Evolutionary conservation across 306 rosid species (phyloP).

Genomic region (Corylus heterophylla): DNA sequence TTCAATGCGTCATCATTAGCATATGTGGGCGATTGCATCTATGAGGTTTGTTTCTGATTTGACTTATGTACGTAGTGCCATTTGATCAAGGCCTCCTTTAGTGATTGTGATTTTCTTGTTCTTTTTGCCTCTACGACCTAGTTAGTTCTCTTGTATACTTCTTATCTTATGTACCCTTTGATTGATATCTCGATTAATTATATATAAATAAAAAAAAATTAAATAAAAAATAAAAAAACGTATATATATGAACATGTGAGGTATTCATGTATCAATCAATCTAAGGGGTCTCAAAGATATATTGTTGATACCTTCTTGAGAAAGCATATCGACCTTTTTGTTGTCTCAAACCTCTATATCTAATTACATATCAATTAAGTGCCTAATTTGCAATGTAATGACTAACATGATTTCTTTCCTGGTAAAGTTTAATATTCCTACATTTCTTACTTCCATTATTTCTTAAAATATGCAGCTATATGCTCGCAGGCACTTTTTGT

Average conservation of each 20-base stretch:
- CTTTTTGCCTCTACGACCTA: no score
- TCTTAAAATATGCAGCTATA: constrained; percentile 67
- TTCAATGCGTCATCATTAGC: constrained; percentile 82
- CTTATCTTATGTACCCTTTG: no score
- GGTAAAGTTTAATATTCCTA: constrained; percentile 11
- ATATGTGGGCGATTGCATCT: constrained; percentile 80
- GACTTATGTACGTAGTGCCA: neutral
- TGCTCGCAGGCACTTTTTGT: constrained; percentile 94
- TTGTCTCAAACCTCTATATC: neutral
- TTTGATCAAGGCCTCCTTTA: neutral
- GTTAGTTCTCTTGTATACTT: no score
- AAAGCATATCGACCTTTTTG: neutral
- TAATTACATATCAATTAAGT: neutral
- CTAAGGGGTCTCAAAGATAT: neutral
- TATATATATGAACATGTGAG: no score
- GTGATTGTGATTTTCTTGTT: no score
- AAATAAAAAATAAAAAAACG: no score
- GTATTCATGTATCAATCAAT: neutral
- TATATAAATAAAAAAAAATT: no score
- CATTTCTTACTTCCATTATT: constrained; percentile 21
- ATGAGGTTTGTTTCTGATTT: constrained; percentile 56
- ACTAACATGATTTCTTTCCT: neutral
- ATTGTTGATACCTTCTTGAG: neutral
- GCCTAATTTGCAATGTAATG: neutral
- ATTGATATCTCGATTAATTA: no score